Percentiles rank a stretch among this genome's conserved stretches.
These are phyloP conservation scores for Micromonas pusilla DNA, from an alignment of 139 green algal species.

Conservation along the genomic window DNA sequence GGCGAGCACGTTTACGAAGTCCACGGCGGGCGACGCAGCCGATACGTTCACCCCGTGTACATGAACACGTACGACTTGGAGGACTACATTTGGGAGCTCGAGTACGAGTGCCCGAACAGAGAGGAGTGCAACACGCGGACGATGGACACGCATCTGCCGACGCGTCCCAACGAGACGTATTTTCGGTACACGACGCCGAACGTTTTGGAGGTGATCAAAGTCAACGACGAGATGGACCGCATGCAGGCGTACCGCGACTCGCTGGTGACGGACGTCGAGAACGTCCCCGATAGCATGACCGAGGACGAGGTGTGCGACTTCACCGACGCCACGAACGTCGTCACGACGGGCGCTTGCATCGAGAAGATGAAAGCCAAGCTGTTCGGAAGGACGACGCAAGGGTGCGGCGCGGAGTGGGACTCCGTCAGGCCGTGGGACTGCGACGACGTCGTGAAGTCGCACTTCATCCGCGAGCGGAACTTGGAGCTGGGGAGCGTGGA, in stretches of 20 bases:
- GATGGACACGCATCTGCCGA: constrained; percentile 16
- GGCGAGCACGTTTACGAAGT: constrained; percentile 11
- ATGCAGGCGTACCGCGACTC: neutral
- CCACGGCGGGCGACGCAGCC: neutral
- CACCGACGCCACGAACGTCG: neutral
- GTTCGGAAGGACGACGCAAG: neutral
- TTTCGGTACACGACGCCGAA: constrained; percentile 19
- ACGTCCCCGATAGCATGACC: neutral
- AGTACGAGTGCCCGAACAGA: constrained; percentile 16
- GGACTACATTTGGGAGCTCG: constrained; percentile 22
- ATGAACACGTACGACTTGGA: constrained; percentile 7
- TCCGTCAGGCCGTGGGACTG: constrained; percentile 9
- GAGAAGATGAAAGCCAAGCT: neutral
- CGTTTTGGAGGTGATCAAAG: neutral
- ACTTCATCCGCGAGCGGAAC: constrained; percentile 14
- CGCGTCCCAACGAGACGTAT: constrained; percentile 21
- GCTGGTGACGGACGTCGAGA: neutral
- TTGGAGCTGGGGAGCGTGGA: neutral
- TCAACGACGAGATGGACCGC: neutral
- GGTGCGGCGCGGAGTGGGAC: constrained; percentile 8
- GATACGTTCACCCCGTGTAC: constrained; percentile 23
- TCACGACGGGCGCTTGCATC: neutral
- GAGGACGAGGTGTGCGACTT: neutral
- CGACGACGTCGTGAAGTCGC: constrained; percentile 20
- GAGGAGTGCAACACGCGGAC: neutral